phyloP scores from a whole-genome alignment of 305 asterid genomes.

The Rubia tinctorum region DNA sequence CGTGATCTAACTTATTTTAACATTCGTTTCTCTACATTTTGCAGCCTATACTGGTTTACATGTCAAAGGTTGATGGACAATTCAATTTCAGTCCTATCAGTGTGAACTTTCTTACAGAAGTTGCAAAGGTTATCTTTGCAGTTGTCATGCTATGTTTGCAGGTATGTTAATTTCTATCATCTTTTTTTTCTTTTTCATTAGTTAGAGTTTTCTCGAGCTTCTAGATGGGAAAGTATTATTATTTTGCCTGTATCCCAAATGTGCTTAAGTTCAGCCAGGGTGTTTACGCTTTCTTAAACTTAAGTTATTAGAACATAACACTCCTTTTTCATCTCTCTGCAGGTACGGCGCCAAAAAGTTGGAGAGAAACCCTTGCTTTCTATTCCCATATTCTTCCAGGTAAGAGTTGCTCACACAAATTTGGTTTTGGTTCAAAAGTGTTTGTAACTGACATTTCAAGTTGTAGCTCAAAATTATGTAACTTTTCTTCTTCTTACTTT shows the following conservation, averaged over 20 bases:
- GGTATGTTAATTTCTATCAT: constrained; percentile 40
- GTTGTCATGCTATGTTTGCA: constrained; percentile 78
- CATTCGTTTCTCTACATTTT: constrained; percentile 19
- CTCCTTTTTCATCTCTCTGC: constrained; percentile 22
- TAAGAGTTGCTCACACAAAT: constrained; percentile 21
- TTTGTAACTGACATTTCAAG: not conserved
- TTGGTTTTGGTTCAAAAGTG: constrained; percentile 13
- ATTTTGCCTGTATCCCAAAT: not conserved
- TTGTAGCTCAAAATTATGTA: not conserved
- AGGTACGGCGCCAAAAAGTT: constrained; percentile 85
- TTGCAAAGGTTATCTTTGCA: constrained; percentile 78
- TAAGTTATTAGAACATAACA: not conserved
- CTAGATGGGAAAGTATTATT: not conserved
- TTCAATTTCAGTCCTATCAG: constrained; percentile 87
- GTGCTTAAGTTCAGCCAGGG: not conserved
- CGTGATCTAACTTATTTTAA: not conserved
- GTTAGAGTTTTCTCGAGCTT: not conserved
- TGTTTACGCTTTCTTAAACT: not conserved
- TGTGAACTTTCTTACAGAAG: constrained; percentile 83
- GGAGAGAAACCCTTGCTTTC: constrained; percentile 95
- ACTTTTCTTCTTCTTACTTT: not conserved
- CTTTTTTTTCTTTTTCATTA: not conserved
- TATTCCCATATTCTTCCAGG: constrained; percentile 85
- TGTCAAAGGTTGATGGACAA: constrained; percentile 91
- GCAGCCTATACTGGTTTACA: constrained; percentile 88